Evolutionary conservation across 2,329 filamentous ascomycete species (phyloP), one percentile per base, ranked within the genome.

Genomic region (Macrophomina phaseolina): DNA sequence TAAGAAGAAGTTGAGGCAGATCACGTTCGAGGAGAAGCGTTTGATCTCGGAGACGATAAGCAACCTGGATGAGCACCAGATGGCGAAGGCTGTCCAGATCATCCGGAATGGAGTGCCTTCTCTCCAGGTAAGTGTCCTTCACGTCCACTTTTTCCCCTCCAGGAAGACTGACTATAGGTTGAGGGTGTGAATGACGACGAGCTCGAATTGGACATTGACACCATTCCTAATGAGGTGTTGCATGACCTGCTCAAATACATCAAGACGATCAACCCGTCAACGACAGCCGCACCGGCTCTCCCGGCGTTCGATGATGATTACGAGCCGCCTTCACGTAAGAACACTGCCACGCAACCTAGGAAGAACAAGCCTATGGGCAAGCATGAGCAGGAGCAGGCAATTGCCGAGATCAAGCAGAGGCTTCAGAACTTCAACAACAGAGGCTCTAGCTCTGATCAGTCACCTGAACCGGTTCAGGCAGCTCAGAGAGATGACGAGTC

Each of bases 1-100:
- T 72, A 70, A 79, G 46, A 86, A 85, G 74, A 89, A 87, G 73
- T 82, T 85, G n/a, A 85, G 86, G 64, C 87, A 91, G 74, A 88
- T 93, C 52, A 90, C 88, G 7, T 87, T 90, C 67, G 85, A 90
- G 3, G 93, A 99, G 80, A 98, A 98, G 83, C 92, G 95, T 67
- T 88, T 94, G 70, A 96, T 99, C 67, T 94, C 93, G 1, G 90
- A 90, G 67, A 91, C 91, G 14, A 95, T 97, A 70, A 91, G 90
- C 72, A 89, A 90, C 69, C 87, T 98, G 67, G 89, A 93, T 18
- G 90, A 91, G 60, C 83, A 85, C n/a, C 89, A 92, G 71, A 90
- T 97, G 74, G 86, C 90, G 60, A 88, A 89, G 71, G 93, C 94
- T 0, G 92, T 97, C 38, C 88, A 91, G 68, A 94, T 98, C 69